Conservation (phyloP, 768 basidiomycete genomes). For the Calocera cornea region DNA sequence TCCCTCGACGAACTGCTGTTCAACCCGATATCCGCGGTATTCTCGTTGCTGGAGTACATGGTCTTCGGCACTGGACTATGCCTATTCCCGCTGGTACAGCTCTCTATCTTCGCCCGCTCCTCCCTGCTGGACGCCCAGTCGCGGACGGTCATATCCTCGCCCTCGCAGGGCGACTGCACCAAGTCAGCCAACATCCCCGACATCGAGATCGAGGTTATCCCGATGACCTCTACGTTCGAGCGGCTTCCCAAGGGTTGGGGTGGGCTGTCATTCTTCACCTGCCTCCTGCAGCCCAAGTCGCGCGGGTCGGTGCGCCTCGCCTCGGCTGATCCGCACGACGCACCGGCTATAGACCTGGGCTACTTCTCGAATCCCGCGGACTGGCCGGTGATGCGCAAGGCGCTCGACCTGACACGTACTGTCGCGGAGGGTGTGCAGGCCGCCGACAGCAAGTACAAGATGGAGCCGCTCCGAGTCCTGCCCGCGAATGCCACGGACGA, state of each 20-base stretch:
- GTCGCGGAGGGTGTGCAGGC: conserved; percentile 5
- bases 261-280: neutral
- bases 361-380: conserved; percentile 7
- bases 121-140: neutral
- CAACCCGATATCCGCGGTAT: neutral
- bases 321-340: conserved; percentile 7
- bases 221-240: neutral
- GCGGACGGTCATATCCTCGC: neutral
- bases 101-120: neutral
- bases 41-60: neutral
- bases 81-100: neutral
- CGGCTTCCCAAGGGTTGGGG: neutral
- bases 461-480: neutral
- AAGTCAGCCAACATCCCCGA: neutral
- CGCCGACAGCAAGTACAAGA: neutral
- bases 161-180: neutral
- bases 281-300: conserved; percentile 7
- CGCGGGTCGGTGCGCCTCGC: conserved; percentile 7
- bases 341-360: conserved; percentile 10
- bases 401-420: neutral
- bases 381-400: neutral
- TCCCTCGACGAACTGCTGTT: neutral
- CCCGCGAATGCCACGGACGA: neutral
- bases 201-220: neutral
- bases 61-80: neutral